Conservation (phyloP, 345 rosid genomes). For the Boechera stricta region DNA sequence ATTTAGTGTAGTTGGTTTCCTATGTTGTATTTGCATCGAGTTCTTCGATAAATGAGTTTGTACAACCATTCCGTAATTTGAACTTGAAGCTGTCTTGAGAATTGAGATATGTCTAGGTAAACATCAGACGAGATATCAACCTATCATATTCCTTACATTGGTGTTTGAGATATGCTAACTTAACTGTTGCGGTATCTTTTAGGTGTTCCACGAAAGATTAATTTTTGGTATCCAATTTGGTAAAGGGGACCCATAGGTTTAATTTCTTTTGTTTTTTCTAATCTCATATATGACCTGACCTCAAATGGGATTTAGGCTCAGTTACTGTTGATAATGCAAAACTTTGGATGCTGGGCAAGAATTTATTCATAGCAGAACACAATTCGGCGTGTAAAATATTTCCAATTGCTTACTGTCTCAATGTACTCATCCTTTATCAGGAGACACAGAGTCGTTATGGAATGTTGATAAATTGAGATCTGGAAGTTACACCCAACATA, state of each 20-base stretch:
- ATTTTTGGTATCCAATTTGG: background rate
- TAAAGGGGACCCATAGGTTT: background rate
- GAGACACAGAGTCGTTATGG: slow-evolving; percentile 77
- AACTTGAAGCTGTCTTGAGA: slow-evolving; percentile 16
- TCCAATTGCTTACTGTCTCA: background rate
- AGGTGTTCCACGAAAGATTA: background rate
- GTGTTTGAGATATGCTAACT: background rate
- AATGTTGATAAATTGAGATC: slow-evolving; percentile 75
- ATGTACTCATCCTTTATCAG: slow-evolving; percentile 44
- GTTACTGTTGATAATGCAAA: background rate
- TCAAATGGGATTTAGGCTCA: background rate
- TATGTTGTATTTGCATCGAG: background rate
- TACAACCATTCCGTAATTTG: background rate
- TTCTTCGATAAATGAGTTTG: background rate
- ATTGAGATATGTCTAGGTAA: slow-evolving; percentile 9
- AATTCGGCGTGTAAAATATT: background rate
- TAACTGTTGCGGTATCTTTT: background rate
- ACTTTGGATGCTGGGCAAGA: background rate
- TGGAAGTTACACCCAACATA: slow-evolving; percentile 61
- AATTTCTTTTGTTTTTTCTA: background rate
- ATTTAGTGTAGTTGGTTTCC: slow-evolving; percentile 16
- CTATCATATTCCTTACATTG: background rate
- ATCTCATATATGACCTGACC: background rate
- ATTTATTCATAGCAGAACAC: background rate
- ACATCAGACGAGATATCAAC: background rate